A percentile compares a stretch with the other conserved stretches of the same genome.
phyloP scores from a whole-genome alignment of 331 rosid species.

The Acacia concinna region DNA sequence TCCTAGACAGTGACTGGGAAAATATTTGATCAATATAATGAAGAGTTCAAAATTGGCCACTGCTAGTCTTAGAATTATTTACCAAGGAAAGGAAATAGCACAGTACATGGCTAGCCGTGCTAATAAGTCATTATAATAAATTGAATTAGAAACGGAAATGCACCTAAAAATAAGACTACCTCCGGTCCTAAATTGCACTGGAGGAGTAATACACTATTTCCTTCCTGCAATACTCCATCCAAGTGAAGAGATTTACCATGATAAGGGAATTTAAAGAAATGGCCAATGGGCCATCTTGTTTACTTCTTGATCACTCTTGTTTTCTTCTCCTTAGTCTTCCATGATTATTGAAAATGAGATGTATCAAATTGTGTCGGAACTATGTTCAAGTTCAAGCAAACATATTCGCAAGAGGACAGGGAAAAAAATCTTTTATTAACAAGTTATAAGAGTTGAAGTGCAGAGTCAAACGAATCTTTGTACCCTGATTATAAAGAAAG shows the following conservation, averaged over 20 bases:
- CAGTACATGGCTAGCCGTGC: background rate
- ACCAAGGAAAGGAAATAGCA: background rate
- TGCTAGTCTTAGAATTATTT: background rate
- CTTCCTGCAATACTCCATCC: background rate
- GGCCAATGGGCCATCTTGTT: no score
- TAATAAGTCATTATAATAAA: background rate
- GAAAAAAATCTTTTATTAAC: background rate
- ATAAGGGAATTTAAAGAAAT: no score
- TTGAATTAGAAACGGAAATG: background rate
- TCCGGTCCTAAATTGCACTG: no score
- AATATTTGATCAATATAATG: constrained; percentile 25
- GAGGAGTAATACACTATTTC: background rate
- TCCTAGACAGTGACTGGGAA: background rate
- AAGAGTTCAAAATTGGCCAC: background rate
- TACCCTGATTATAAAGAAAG: background rate
- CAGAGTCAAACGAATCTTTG: background rate
- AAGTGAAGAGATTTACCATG: no score
- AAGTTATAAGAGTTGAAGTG: background rate
- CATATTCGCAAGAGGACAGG: background rate
- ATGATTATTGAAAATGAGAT: no score
- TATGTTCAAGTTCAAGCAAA: background rate
- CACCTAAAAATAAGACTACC: background rate
- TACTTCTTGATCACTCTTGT: no score
- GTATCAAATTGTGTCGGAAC: no score
- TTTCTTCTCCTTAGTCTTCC: no score